These are phyloP conservation scores for Passiflora organensis DNA, from an alignment of 345 rosid genomes.

Conservation along the genomic window DNA sequence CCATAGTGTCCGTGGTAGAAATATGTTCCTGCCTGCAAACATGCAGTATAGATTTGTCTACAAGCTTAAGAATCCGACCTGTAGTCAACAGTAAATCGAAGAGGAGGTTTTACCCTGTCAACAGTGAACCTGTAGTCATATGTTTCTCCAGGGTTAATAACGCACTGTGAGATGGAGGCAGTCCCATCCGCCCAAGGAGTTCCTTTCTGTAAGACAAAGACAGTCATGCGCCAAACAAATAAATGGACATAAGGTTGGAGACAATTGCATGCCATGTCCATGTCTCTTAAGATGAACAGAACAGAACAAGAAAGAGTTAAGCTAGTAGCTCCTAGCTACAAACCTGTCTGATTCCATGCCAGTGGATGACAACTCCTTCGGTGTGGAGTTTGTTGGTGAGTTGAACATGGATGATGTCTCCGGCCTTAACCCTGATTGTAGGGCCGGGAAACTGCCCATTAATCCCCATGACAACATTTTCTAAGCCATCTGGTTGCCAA, in stretches of 20 bases:
- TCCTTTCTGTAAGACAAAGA: slow-evolving; percentile 37
- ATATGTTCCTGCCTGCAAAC: slow-evolving; percentile 66
- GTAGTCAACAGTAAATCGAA: too few species aligned
- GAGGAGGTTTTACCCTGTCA: slow-evolving; percentile 42
- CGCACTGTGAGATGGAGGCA: slow-evolving; percentile 72
- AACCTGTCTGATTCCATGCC: slow-evolving; percentile 97
- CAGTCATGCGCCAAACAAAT: neutral
- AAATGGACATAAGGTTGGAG: neutral
- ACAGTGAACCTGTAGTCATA: slow-evolving; percentile 65
- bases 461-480: slow-evolving; percentile 59
- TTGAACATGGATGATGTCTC: slow-evolving; percentile 54
- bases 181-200: slow-evolving; percentile 95
- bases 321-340: neutral
- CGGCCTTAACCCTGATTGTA: slow-evolving; percentile 52
- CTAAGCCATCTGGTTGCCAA: slow-evolving; percentile 68
- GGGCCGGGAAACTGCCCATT: slow-evolving; percentile 90
- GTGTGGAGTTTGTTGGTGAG: slow-evolving; percentile 64
- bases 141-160: slow-evolving; percentile 70
- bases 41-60: neutral
- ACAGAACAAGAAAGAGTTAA: neutral
- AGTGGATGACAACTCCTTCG: slow-evolving; percentile 80
- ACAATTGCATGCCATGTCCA: too few species aligned
- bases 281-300: too few species aligned
- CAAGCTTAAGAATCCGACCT: too few species aligned
- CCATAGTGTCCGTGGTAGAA: slow-evolving; percentile 86